Percentiles rank a stretch among this genome's conserved stretches.
These are phyloP conservation scores for Penicillium desertorum DNA, from an alignment of 495 filamentous ascomycete species.

Conservation along the genomic window DNA sequence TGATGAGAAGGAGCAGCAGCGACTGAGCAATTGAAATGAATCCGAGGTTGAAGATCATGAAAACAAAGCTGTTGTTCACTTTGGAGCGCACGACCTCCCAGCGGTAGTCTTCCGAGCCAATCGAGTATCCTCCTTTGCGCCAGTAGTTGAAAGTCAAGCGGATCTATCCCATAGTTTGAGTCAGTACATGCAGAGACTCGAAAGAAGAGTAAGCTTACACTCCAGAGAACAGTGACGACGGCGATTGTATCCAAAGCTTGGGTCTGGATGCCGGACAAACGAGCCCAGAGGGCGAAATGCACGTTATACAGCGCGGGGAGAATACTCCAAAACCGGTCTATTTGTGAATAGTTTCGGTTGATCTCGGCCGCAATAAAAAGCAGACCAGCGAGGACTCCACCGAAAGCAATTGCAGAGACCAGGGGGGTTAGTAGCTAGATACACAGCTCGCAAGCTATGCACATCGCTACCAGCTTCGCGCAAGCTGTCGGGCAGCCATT, in stretches of 20 bases:
- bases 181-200: constrained; percentile 11
- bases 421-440: constrained; percentile 84
- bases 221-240: constrained; percentile 73
- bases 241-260: constrained; percentile 71
- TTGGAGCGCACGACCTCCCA: constrained; percentile 62
- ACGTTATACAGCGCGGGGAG: constrained; percentile 83
- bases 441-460: constrained; percentile 61
- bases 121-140: constrained; percentile 87
- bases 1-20: constrained; percentile 63
- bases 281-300: constrained; percentile 83
- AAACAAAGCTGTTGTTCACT: constrained; percentile 54
- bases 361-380: constrained; percentile 76
- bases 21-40: constrained; percentile 89
- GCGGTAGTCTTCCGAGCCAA: constrained; percentile 92
- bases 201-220: constrained; percentile 53
- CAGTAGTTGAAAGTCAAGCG: constrained; percentile 96
- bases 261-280: constrained; percentile 68
- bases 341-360: constrained; percentile 90
- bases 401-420: constrained; percentile 70
- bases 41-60: constrained; percentile 79
- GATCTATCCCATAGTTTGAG: constrained; percentile 38
- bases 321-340: constrained; percentile 89
- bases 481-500: constrained; percentile 64
- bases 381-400: constrained; percentile 62
- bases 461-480: constrained; percentile 55